Conservation (phyloP, 805 yeast species). For the Sugiyamaella mastotermitis region DNA sequence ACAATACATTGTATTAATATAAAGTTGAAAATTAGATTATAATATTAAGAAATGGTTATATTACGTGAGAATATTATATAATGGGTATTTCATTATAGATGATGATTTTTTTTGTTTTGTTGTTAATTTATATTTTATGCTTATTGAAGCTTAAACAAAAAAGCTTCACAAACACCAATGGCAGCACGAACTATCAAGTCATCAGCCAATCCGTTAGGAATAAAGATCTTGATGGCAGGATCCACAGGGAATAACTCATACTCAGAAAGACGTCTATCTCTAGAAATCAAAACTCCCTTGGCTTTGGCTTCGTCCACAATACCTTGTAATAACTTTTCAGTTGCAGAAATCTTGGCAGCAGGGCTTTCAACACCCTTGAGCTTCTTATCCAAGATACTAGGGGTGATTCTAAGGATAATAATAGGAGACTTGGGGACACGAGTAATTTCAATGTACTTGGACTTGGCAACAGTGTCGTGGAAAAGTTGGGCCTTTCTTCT, state of each 20-base stretch:
- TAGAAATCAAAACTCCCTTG: slow-evolving; percentile 53
- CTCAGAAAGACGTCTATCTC: slow-evolving; percentile 57
- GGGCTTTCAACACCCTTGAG: slow-evolving; percentile 1
- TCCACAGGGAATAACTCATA: slow-evolving; percentile 70
- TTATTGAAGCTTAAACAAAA: slow-evolving; percentile 7
- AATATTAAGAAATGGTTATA: too few species aligned
- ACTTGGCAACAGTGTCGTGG: slow-evolving; percentile 4
- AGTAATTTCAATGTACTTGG: slow-evolving; percentile 39
- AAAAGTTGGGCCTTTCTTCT: slow-evolving; percentile 10
- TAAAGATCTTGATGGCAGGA: slow-evolving; percentile 51
- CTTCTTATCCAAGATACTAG: slow-evolving; percentile 18
- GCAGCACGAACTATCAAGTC: slow-evolving; percentile 42
- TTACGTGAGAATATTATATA: too few species aligned
- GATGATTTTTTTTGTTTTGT: background rate
- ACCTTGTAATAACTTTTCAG: slow-evolving; percentile 58
- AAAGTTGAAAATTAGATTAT: too few species aligned
- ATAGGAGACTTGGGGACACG: slow-evolving; percentile 62
- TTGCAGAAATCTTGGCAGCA: slow-evolving; percentile 28
- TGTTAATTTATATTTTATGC: background rate
- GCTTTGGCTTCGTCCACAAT: slow-evolving; percentile 54
- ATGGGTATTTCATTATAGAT: background rate
- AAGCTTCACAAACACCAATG: slow-evolving; percentile 27
- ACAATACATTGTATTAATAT: too few species aligned
- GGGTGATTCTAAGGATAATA: slow-evolving; percentile 56
- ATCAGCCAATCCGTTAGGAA: slow-evolving; percentile 37